A percentile compares a stretch with the other conserved stretches of the same genome.
Evolutionary conservation across 2,329 filamentous ascomycete species (phyloP).

Genomic region (Colletotrichum lini): DNA sequence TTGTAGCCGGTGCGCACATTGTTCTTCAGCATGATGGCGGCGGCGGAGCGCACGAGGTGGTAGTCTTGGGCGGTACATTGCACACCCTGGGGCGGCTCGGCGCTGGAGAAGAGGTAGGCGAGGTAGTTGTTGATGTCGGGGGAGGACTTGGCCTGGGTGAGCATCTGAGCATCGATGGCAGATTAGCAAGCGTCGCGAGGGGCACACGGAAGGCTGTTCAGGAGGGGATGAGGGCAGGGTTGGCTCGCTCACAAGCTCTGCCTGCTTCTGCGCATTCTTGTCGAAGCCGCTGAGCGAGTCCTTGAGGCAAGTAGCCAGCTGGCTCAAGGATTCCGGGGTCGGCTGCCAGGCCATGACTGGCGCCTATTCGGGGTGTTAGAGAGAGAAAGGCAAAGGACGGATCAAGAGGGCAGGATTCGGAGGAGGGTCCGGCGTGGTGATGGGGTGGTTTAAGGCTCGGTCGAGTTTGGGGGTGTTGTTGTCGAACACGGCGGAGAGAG

Average conservation of each 20-base stretch:
- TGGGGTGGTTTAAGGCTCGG: constrained; percentile 16
- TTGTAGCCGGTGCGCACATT: constrained; percentile 85
- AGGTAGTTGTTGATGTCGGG: constrained; percentile 99
- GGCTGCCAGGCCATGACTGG: constrained; percentile 92
- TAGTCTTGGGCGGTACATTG: constrained; percentile 73
- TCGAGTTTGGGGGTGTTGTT: constrained; percentile 11
- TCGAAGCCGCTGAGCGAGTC: constrained; percentile 92
- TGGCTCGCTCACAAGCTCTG: constrained; percentile 78
- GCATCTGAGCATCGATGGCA: constrained; percentile 75
- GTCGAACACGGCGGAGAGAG: constrained; percentile 9
- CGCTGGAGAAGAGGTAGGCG: constrained; percentile 86
- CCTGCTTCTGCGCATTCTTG: constrained; percentile 86
- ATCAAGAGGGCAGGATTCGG: constrained; percentile 33
- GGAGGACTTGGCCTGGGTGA: constrained; percentile 87
- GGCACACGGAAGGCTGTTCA: constrained; percentile 23
- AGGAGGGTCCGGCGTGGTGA: constrained; percentile 23
- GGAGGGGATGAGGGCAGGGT: neutral
- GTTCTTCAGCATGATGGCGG: constrained; percentile 96
- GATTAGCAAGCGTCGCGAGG: constrained; percentile 44
- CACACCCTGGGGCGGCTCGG: constrained; percentile 73
- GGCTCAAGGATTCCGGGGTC: constrained; percentile 85
- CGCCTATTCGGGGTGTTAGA: constrained; percentile 42
- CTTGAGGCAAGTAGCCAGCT: constrained; percentile 89
- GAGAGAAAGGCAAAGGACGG: constrained; percentile 38
- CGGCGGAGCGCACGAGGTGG: constrained; percentile 85